Percentiles rank a stretch among this genome's conserved stretches.
Evolutionary conservation across 2,329 filamentous ascomycete species (phyloP).

Genomic region (Monosporascus sp.): DNA sequence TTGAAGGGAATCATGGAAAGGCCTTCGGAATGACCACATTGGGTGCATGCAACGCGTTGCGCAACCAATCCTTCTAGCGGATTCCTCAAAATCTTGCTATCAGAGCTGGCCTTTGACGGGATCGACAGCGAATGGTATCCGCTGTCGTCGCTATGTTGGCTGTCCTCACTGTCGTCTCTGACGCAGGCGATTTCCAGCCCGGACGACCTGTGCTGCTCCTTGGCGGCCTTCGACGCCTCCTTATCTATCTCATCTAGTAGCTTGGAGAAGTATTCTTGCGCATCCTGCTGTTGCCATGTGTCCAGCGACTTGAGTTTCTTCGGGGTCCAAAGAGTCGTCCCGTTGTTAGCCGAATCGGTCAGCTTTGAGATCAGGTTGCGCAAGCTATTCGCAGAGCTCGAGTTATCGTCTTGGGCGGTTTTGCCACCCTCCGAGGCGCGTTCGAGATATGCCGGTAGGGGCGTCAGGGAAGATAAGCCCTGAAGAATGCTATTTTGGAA

Average conservation of each 20-base stretch:
- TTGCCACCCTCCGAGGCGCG: conserved; percentile 29
- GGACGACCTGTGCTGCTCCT: conserved; percentile 23
- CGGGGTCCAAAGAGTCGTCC: conserved; percentile 76
- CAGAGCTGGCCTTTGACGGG: conserved; percentile 30
- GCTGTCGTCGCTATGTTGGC: conserved; percentile 51
- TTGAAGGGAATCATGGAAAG: conserved; percentile 91
- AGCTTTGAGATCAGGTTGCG: conserved; percentile 64
- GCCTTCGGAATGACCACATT: conserved; percentile 82
- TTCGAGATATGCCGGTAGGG: conserved; percentile 62
- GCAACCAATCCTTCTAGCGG: conserved; percentile 84
- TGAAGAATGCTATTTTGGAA: conserved; percentile 97
- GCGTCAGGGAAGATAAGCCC: conserved; percentile 68
- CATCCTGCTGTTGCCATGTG: conserved; percentile 94
- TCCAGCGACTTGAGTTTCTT: conserved; percentile 82
- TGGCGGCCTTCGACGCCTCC: conserved; percentile 55
- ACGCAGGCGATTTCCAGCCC: conserved; percentile 35
- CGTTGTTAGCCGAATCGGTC: conserved; percentile 65
- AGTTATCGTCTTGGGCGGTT: conserved; percentile 20
- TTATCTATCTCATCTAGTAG: conserved; percentile 80
- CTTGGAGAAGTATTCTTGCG: conserved; percentile 94
- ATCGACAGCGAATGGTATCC: conserved; percentile 46
- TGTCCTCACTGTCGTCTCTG: conserved; percentile 39
- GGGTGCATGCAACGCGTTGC: conserved; percentile 81
- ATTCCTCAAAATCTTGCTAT: conserved; percentile 50
- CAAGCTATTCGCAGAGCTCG: conserved; percentile 45